These are phyloP conservation scores for Pugionium dolabratum DNA, from an alignment of 345 rosid species.

Conservation along the genomic window DNA sequence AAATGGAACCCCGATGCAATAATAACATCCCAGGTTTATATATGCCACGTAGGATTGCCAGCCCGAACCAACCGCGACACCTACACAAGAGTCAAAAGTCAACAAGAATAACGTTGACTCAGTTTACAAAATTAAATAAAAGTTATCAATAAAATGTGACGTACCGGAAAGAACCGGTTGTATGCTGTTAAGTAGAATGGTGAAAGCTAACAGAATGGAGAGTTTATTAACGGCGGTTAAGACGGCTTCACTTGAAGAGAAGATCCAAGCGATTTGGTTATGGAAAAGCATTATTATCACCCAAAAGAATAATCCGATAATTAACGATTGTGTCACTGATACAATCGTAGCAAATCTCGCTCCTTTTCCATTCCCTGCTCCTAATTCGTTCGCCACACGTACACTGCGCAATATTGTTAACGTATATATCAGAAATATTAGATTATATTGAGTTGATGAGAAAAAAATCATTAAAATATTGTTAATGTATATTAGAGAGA, in stretches of 20 bases:
- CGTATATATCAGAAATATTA: too few species aligned
- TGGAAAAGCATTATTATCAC: slow-evolving; percentile 53
- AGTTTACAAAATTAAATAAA: neutral
- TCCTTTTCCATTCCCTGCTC: slow-evolving; percentile 85
- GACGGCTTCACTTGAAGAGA: slow-evolving; percentile 63
- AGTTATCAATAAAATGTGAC: neutral
- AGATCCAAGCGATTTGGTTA: slow-evolving; percentile 56
- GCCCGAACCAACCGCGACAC: slow-evolving; percentile 97
- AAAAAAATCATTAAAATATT: too few species aligned
- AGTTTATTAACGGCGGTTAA: slow-evolving; percentile 66
- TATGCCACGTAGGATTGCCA: slow-evolving; percentile 93
- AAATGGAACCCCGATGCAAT: slow-evolving; percentile 70
- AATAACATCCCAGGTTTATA: slow-evolving; percentile 86
- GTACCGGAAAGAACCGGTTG: slow-evolving; percentile 91
- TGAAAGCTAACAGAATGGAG: slow-evolving; percentile 69
- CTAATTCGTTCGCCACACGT: slow-evolving; percentile 86
- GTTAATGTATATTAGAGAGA: too few species aligned
- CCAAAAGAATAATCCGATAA: slow-evolving; percentile 71
- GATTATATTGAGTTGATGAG: too few species aligned
- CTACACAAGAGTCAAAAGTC: slow-evolving; percentile 33
- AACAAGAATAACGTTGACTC: slow-evolving; percentile 3
- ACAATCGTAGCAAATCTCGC: slow-evolving; percentile 80
- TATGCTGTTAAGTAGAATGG: slow-evolving; percentile 78
- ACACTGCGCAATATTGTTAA: too few species aligned
- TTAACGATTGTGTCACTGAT: slow-evolving; percentile 56